Evolutionary conservation across 2,329 filamentous ascomycete species (phyloP), one percentile per base, ranked within the genome.

Genomic region (Talaromyces rugulosus): DNA sequence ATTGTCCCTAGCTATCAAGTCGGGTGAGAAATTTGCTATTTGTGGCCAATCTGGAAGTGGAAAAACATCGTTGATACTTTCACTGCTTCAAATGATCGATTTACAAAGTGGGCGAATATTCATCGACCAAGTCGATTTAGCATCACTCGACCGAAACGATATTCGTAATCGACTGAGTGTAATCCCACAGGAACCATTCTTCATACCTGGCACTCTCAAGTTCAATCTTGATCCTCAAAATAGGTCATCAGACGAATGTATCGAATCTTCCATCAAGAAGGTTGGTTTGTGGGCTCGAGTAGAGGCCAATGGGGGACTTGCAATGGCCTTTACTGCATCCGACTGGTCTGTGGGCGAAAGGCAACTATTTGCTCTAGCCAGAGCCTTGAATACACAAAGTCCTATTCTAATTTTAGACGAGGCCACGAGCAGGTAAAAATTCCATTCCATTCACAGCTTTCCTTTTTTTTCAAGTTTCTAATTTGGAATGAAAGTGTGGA

Each of bases 371-470:
- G 16, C n/a, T 23, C 42, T 47, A 47, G 42, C 83, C 0, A 73
- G 86, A 0, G 87, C 85, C 0, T 76, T 89, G 14, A 70, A 88
- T 7, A 73, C 81, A 7, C 69, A 70, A 4, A 74, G 75, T 51
- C 76, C 74, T 31, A 73, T 81, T 61, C 70, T 81, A 16, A 72
- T 81, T 42, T 71, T 81, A 31, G 78, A 81, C 61, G 78, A 81
- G 66, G 70, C 71, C 28, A 72, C 70, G n/a, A 73, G 71, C 71
- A 72, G 71, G 71, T 73, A 62, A 67, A 69, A 16, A 5, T 66
- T 12, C 28, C 16, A 18, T 27, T 34, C 51, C 14, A 34, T 9
- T 33, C 18, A 28, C 42, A 33, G 8, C 12, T 50, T 33, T 18
- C 51, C 28, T n/a, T n/a, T n/a, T 54, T n/a, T 30, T 33, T 51